These are phyloP conservation scores for Coemansia sp. DNA, from an alignment of 192 early-diverging fungal species.

Conservation along the genomic window DNA sequence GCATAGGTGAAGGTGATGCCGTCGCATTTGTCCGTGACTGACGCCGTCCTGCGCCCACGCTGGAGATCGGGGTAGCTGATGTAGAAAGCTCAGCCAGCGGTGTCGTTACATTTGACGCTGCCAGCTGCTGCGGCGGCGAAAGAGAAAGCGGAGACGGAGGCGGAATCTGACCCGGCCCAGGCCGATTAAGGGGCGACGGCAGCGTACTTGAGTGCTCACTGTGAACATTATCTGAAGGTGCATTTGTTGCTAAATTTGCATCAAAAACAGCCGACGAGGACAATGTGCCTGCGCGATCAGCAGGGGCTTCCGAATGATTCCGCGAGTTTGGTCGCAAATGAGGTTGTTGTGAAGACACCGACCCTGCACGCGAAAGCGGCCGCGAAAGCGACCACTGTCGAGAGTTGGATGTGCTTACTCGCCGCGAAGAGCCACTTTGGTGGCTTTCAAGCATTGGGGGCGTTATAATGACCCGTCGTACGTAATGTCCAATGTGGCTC, in stretches of 20 bases:
- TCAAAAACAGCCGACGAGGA: constrained; percentile 1
- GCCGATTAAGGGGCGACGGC: constrained; percentile 13
- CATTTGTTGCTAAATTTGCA: constrained; percentile 1
- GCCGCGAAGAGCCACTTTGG: constrained; percentile 31
- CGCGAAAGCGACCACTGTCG: constrained; percentile 47
- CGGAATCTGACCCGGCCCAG: constrained; percentile 20
- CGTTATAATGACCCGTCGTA: constrained; percentile 46
- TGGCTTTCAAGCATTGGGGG: constrained; percentile 42
- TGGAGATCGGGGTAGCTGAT: constrained; percentile 25
- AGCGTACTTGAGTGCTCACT: constrained; percentile 18
- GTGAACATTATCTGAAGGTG: constrained; percentile 9
- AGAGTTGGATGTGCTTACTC: constrained; percentile 40
- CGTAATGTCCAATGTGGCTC: constrained; percentile 42
- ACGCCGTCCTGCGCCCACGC: constrained; percentile 25
- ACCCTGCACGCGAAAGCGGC: constrained; percentile 39
- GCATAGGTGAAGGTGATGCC: constrained; percentile 39
- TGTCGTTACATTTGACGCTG: constrained; percentile 17
- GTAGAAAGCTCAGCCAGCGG: constrained; percentile 20
- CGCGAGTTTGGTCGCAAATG: constrained; percentile 16
- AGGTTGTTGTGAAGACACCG: constrained; percentile 21
- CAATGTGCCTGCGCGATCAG: constrained; percentile 1
- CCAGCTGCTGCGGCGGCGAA: constrained; percentile 27
- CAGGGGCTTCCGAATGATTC: background rate
- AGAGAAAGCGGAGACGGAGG: constrained; percentile 39
- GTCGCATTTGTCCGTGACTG: constrained; percentile 27